These are phyloP conservation scores for Ceratobasidium sp. DNA, from an alignment of 1,284 basidiomycete species.

Conservation along the genomic window DNA sequence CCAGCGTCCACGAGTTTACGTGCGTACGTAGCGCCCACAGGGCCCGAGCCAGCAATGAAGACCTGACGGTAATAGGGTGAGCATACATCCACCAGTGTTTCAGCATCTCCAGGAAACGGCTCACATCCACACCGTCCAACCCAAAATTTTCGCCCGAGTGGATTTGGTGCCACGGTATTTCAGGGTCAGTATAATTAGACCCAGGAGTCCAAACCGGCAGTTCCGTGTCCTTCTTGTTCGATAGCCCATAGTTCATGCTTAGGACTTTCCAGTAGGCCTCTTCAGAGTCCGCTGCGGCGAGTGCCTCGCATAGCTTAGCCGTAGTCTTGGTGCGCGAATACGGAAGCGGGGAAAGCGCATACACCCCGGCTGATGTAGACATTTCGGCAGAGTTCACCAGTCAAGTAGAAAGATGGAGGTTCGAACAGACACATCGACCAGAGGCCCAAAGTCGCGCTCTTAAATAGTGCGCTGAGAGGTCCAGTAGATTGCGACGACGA, in stretches of 20 bases:
- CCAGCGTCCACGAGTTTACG: constrained; percentile 53
- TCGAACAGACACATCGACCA: no score
- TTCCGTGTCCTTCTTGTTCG: neutral
- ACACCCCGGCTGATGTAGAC: no score
- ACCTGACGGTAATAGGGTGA: constrained; percentile 43
- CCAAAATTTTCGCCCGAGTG: neutral
- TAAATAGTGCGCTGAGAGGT: no score
- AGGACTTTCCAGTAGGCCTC: neutral
- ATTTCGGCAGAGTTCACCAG: no score
- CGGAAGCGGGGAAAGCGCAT: no score
- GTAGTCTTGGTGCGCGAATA: no score
- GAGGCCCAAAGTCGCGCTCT: no score
- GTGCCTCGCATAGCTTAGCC: no score
- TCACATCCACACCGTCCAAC: constrained; percentile 1
- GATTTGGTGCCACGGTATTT: neutral
- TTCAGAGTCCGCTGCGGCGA: neutral
- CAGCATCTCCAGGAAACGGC: neutral
- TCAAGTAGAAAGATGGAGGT: no score
- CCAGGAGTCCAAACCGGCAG: neutral
- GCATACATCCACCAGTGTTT: neutral
- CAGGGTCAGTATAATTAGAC: neutral
- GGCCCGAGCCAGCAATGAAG: constrained; percentile 55
- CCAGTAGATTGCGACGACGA: no score
- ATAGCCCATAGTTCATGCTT: neutral
- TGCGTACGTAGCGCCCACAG: constrained; percentile 55